A percentile compares a stretch with the other conserved stretches of the same genome.
These are phyloP conservation scores for Phytomonas francai DNA, from an alignment of 208 protist species.

Conservation along the genomic window DNA sequence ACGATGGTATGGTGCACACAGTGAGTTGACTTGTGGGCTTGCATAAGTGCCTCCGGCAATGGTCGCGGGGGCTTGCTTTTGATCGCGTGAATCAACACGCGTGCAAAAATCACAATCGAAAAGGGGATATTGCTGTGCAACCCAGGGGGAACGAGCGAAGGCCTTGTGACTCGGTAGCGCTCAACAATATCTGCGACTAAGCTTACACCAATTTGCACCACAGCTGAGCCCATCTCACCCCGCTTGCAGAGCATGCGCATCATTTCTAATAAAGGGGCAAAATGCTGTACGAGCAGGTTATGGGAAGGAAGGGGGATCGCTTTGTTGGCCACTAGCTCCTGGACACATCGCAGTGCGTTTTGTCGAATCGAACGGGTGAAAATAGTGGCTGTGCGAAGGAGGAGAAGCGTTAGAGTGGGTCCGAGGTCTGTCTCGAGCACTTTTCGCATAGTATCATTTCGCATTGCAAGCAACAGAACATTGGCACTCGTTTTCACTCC, in stretches of 20 bases:
- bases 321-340: constrained; percentile 53
- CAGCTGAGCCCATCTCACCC: constrained; percentile 51
- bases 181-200: constrained; percentile 67
- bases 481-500: constrained; percentile 46
- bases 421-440: constrained; percentile 43
- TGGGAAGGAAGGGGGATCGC: constrained; percentile 49
- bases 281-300: constrained; percentile 36
- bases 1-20: constrained; percentile 42
- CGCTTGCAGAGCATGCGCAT: constrained; percentile 63
- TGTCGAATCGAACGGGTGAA: constrained; percentile 61
- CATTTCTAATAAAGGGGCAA: constrained; percentile 57
- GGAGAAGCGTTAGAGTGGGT: constrained; percentile 39
- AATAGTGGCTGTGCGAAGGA: constrained; percentile 59
- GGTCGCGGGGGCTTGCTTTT: constrained; percentile 50
- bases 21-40: constrained; percentile 33
- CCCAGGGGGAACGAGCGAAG: constrained; percentile 3
- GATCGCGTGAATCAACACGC: constrained; percentile 43
- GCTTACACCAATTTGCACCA: constrained; percentile 80
- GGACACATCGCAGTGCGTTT: constrained; percentile 56
- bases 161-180: constrained; percentile 30
- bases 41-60: constrained; percentile 48
- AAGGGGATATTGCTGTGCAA: constrained; percentile 44
- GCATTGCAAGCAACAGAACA: constrained; percentile 27
- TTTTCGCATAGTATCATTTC: constrained; percentile 23
- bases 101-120: constrained; percentile 52